These are phyloP conservation scores for Ceriops tagal DNA, from an alignment of 345 rosid species.

Conservation along the genomic window DNA sequence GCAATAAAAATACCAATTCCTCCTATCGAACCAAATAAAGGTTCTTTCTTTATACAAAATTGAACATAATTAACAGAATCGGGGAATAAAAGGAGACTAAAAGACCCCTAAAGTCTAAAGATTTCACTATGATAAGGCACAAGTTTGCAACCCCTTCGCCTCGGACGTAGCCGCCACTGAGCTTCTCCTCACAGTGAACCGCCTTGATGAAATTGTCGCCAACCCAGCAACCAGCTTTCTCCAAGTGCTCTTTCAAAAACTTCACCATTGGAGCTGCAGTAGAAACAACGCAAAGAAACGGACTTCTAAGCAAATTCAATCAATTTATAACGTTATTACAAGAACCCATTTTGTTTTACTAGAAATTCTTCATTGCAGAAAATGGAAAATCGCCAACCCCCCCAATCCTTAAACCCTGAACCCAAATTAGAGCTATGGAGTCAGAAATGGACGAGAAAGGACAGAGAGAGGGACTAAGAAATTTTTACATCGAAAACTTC, in stretches of 20 bases:
- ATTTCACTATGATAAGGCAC: background rate
- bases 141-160: constrained; percentile 58
- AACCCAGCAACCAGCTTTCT: constrained; percentile 75
- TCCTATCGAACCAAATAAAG: no score
- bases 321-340: background rate
- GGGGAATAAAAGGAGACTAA: constrained; percentile 2
- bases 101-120: background rate
- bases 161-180: constrained; percentile 59
- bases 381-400: background rate
- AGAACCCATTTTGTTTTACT: background rate
- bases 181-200: constrained; percentile 45
- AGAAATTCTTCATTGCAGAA: background rate
- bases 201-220: constrained; percentile 76
- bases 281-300: background rate
- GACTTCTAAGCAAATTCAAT: constrained; percentile 3
- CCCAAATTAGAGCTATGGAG: constrained; percentile 5
- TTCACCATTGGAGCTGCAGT: constrained; percentile 71
- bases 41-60: background rate
- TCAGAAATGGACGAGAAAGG: background rate
- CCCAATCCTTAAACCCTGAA: constrained; percentile 25
- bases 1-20: background rate
- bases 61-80: background rate
- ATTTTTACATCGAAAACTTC: constrained; percentile 51
- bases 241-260: constrained; percentile 78
- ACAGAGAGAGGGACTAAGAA: background rate